Evolutionary conservation across 345 rosid genomes (phyloP), one percentile per base, ranked within the genome.

Genomic region (Sisymbrium altissimum): DNA sequence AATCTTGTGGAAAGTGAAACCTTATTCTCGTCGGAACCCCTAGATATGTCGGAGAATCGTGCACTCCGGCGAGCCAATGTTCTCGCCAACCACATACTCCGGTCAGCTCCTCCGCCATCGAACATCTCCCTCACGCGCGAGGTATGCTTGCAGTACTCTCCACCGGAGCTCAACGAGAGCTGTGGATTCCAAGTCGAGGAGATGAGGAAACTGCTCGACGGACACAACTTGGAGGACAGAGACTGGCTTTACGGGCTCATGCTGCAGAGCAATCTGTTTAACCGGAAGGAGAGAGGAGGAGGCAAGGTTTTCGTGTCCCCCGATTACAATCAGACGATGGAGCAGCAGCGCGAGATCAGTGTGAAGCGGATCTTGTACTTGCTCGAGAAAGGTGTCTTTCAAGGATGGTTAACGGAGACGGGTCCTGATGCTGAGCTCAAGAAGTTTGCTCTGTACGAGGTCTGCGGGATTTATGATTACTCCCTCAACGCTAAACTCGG

Each of bases 311-410:
- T 83, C 63, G 86, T 87, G 45, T 62, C 74, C 43, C 90, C 97
- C 3, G 95, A 89, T 70, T 91, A 80, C 53, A 91, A 91, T 77
- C 96, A 91, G 84, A 70, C 96, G 17, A 94, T 84, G 97, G 97
- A 89, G 83, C 93, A 89, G 64, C 98, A 94, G 77, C 78, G 98
- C 10, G 96, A 89, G 84, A 82, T 88, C 61, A 94, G 95, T 0
- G 76, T 83, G 97, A 87, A 64, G 66, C 78, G 97, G 73, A 81
- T 94, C 62, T 72, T 25, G 54, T 84, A 79, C 49, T 54, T 94
- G 78, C 65, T 72, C 0, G 96, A 89, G 39, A 79, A 69, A 54
- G 95, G 95, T 1, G 93, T 81, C 7, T 94, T 87, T 55, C 30
- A 81, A 9, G 93, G 95, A 2, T 94, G 96, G 96, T 76, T 91